phyloP scores from a whole-genome alignment of 768 basidiomycete species.

The Coprinopsis strossmayeri region DNA sequence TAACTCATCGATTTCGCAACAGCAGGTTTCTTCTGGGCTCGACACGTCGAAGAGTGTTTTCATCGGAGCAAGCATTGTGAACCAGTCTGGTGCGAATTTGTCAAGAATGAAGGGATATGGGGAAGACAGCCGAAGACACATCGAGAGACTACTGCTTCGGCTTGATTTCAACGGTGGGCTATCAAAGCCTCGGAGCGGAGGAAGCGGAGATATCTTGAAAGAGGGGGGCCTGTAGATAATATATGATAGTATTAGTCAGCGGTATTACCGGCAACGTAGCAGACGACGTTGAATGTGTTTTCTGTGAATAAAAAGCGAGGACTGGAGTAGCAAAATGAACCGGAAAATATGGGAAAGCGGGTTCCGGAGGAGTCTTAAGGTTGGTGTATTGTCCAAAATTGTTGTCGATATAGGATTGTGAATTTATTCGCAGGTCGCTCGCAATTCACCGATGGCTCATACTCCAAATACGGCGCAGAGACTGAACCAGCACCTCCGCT shows the following conservation, averaged over 20 bases:
- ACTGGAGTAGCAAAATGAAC: conserved; percentile 5
- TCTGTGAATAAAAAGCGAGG: background rate
- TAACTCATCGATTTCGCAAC: conserved; percentile 69
- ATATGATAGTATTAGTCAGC: conserved; percentile 6
- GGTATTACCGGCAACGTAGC: conserved; percentile 1
- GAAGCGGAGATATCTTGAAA: conserved; percentile 33
- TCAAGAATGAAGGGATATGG: conserved; percentile 49
- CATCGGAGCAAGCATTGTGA: conserved; percentile 50
- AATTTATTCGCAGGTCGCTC: conserved; percentile 16
- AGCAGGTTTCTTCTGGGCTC: conserved; percentile 52
- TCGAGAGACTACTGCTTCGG: conserved; percentile 75
- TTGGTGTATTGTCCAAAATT: background rate
- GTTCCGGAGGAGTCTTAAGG: conserved; percentile 3
- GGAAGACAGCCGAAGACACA: conserved; percentile 67
- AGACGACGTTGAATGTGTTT: background rate
- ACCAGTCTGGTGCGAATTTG: conserved; percentile 47
- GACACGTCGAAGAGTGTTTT: conserved; percentile 70
- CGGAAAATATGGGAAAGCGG: background rate
- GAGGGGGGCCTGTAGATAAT: conserved; percentile 29
- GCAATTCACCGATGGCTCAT: conserved; percentile 27
- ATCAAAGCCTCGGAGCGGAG: conserved; percentile 38
- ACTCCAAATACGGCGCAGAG: conserved; percentile 40
- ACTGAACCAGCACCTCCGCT: conserved; percentile 58
- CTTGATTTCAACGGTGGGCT: conserved; percentile 82
- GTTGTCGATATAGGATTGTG: too few relatives aligned